Evolutionary conservation across 768 basidiomycete species (phyloP), one percentile per base, ranked within the genome.

Genomic region (Cubamyces lactineus): DNA sequence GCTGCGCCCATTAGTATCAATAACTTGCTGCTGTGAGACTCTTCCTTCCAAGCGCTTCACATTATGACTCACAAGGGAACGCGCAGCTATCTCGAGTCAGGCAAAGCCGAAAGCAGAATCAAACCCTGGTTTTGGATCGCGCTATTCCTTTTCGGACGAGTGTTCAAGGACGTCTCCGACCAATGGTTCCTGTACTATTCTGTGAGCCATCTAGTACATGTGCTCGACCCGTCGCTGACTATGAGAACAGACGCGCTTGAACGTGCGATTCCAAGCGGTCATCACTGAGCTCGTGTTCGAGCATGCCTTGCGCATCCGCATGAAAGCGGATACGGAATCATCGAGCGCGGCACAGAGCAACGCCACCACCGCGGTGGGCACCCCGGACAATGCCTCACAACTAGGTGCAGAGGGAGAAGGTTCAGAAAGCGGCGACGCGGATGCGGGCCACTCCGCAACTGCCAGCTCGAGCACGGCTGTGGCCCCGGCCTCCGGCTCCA

Each of bases 291-390:
- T 84, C 17, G 69, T 85, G 21, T 84, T 84, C 69, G 79, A 83
- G 53, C 84, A 85, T 63, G 73, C 84, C 1, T 78, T 93, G 6
- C 80, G 86, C 30, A 84, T 91, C 45, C 80, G 88, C 34, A 77
- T 87, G 74, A 84, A 82, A 57, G 79, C 84, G 19, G 80, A 82
- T 42, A 58, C 66, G 1, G 61, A 48, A 4, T 15, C 42, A 3
- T 21, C 11, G 24, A 43, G 48, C 2, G 30, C 59, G 34, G 28
- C 21, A 47, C 34, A 41, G 50, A 67, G 43, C 65, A 65, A 59
- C 4, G 69, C 65, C 9, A 66, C 48, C 16, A 57, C 67, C 2
- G 64, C 60, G 7, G 59, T 43, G 6, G 68, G 65, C 19, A 64
- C 66, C 15, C 67, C 70, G 2, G 65, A 64, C n/a, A 57, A 51